These are phyloP conservation scores for Mycena sp. DNA, from an alignment of 1,284 basidiomycete genomes.

Conservation along the genomic window DNA sequence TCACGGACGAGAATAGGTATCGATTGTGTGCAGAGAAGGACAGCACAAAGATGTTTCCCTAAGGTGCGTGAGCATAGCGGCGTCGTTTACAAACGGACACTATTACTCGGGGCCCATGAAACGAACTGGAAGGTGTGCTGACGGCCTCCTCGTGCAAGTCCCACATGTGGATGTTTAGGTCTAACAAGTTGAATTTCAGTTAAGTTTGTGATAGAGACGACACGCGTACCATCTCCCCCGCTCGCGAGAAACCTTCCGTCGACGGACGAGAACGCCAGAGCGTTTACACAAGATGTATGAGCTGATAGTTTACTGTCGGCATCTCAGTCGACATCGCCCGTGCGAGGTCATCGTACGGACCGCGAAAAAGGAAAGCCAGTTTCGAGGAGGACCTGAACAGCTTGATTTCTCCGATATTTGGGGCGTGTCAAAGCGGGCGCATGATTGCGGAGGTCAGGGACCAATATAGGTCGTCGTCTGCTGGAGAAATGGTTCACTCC, in stretches of 20 bases:
- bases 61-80: constrained; percentile 14
- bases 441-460: constrained; percentile 3
- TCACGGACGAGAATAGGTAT: constrained; percentile 69
- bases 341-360: constrained; percentile 2
- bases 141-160: constrained; percentile 77
- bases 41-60: constrained; percentile 76
- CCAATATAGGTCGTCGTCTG: constrained; percentile 4
- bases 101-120: constrained; percentile 54
- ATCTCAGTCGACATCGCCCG: neutral
- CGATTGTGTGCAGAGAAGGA: constrained; percentile 72
- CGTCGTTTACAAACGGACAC: constrained; percentile 46
- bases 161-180: constrained; percentile 70
- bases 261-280: constrained; percentile 67
- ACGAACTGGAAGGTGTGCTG: too few relatives aligned
- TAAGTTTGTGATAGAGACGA: neutral
- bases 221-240: constrained; percentile 74
- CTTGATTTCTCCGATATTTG: neutral
- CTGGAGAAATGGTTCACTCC: neutral
- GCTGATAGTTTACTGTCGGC: constrained; percentile 60
- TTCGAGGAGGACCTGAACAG: constrained; percentile 17
- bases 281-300: constrained; percentile 79
- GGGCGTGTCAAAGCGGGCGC: neutral
- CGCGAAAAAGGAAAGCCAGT: constrained; percentile 29
- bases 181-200: constrained; percentile 47
- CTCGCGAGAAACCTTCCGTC: constrained; percentile 77